Percentiles rank a stretch among this genome's conserved stretches.
phyloP scores from a whole-genome alignment of 352 stramenopile genomes.

The Globisporangium echinulatum region DNA sequence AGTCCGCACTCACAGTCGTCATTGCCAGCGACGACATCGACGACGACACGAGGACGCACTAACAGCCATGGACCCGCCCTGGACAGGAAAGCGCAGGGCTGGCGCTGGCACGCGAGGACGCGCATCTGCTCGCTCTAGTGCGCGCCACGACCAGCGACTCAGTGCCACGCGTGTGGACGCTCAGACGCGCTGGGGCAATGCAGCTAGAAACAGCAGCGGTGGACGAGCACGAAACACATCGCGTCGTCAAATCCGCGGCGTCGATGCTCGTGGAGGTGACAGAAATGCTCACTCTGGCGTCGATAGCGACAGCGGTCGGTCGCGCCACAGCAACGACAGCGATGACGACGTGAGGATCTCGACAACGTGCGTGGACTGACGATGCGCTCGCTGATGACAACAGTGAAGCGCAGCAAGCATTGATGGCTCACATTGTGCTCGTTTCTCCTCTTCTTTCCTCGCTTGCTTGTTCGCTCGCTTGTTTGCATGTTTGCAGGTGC shows the following conservation, averaged over 20 bases:
- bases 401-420: no score
- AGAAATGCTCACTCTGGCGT: neutral
- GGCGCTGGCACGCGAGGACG: neutral
- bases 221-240: neutral
- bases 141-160: no score
- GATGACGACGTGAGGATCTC: constrained; percentile 56
- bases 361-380: constrained; percentile 42
- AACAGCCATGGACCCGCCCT: neutral
- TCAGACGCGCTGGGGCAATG: constrained; percentile 5
- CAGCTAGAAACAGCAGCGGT: neutral
- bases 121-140: neutral
- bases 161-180: neutral
- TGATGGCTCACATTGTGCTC: no score
- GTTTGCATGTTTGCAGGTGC: constrained; percentile 30
- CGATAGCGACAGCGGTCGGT: neutral
- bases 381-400: neutral
- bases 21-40: no score
- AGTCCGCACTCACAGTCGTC: neutral
- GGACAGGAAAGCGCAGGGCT: constrained; percentile 10
- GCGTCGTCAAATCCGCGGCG: neutral
- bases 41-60: neutral
- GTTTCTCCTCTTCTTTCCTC: neutral
- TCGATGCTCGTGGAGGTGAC: neutral
- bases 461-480: neutral
- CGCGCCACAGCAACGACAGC: no score